Conservation (phyloP, 306 rosid species). For the Fragaria ananassa region DNA sequence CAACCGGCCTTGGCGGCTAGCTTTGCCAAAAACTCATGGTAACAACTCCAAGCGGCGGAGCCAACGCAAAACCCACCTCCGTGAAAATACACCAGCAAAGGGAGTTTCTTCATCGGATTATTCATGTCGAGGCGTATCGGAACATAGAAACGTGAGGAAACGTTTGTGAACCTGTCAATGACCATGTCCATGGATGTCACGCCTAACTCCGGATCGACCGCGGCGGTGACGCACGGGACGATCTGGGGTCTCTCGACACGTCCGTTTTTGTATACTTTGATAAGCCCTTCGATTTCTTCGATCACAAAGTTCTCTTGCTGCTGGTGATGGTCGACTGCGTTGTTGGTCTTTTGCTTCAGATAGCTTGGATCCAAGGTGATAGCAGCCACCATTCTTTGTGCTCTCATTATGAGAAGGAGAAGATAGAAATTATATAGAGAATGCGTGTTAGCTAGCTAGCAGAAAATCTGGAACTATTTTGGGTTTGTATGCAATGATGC, state of each 20-base stretch:
- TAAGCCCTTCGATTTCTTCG: slow-evolving; percentile 73
- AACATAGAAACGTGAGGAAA: slow-evolving; percentile 75
- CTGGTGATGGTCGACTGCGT: background rate
- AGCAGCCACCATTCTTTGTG: slow-evolving; percentile 44
- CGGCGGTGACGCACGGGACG: slow-evolving; percentile 51
- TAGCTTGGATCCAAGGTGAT: slow-evolving; percentile 34
- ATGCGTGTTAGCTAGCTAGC: background rate
- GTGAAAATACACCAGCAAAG: slow-evolving; percentile 70
- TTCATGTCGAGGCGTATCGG: slow-evolving; percentile 31
- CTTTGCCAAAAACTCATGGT: slow-evolving; percentile 66
- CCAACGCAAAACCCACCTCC: slow-evolving; percentile 95
- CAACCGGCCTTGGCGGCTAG: slow-evolving; percentile 43
- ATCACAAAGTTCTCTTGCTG: slow-evolving; percentile 27
- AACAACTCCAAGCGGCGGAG: slow-evolving; percentile 83
- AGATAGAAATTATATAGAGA: background rate
- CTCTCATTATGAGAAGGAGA: slow-evolving; percentile 11
- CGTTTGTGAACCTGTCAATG: slow-evolving; percentile 48
- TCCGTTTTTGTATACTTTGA: slow-evolving; percentile 66
- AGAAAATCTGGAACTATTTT: background rate
- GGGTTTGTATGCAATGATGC: background rate
- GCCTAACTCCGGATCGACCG: slow-evolving; percentile 32
- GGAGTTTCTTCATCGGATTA: slow-evolving; percentile 31
- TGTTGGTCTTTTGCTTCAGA: slow-evolving; percentile 28
- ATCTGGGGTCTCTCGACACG: slow-evolving; percentile 59
- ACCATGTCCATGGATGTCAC: slow-evolving; percentile 53